Base-by-base conservation (phyloP, 257 asterid species). In the Nicotiana tabacum region DNA sequence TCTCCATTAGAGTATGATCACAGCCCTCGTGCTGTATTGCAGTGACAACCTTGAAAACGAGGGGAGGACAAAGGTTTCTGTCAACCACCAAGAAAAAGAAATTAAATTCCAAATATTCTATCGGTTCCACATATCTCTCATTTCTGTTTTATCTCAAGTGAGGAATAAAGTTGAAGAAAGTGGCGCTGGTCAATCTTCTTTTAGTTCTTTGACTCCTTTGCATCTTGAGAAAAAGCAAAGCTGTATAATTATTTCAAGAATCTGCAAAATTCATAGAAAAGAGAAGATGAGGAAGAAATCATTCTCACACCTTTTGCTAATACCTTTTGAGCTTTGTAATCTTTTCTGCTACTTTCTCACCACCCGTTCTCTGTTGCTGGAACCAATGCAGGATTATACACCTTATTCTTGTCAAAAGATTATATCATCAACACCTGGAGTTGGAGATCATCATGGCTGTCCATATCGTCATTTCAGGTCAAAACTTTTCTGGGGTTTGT, bases 361-460 rank as follows among this genome's bases (percentile, higher is more conserved):
- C 58, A 53, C 2, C 17, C 58, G 6, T 53, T 53, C 58, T 53
- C 18, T 53, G 58, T 11, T 53, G 58, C 58, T 77, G 70, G 64
- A 57, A 83, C 43, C 66, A 27, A n/a, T 93, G 93, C 91, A 96
- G 99, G 99, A 96, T 86, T 96, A 94, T 87, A 93, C 99, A 17
- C 98, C 99, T 70, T 94, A 87, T 87, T 93, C 98, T 32, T 96
- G 99, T 89, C 97, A 92, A 85, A 96, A 91, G 91, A 89, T 96
- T 81, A 94, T 96, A 88, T 86, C 88, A 77, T 90, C 95, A 46
- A 88, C 95, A 66, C 98, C 99, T 74, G 95, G 98, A 72, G 95
- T 89, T 78, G 99, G 99, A 84, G 98, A 96, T 89, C 97, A 96
- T 85, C 99, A 96, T 82, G 99, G 98, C 74, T 96, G 99, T 84